Evolutionary conservation across 306 rosid genomes (phyloP).

Genomic region (Begonia fuchsioides): DNA sequence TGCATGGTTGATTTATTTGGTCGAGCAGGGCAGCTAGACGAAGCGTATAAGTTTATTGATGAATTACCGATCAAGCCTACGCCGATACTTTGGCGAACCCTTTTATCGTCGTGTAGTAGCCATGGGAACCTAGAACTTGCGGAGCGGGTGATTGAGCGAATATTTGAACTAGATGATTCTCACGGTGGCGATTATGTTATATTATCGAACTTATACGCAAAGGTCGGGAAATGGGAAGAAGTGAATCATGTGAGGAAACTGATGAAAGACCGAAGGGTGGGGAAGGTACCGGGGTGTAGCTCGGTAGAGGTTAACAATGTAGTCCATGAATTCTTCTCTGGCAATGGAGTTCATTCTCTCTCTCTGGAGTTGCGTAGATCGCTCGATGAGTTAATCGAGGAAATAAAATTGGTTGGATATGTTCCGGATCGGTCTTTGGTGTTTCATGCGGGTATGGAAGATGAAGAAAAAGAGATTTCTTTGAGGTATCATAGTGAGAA

Average conservation of each 20-base stretch:
- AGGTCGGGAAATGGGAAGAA: slow-evolving; percentile 67
- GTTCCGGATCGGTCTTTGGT: slow-evolving; percentile 64
- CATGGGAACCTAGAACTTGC: slow-evolving; percentile 64
- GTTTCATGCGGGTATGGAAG: slow-evolving; percentile 48
- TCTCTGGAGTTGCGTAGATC: slow-evolving; percentile 39
- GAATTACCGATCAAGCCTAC: slow-evolving; percentile 48
- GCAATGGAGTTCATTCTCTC: slow-evolving; percentile 42
- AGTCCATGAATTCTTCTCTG: slow-evolving; percentile 80
- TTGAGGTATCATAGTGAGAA: slow-evolving; percentile 82
- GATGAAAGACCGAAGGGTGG: slow-evolving; percentile 58
- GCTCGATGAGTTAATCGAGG: slow-evolving; percentile 53
- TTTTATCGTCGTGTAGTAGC: slow-evolving; percentile 59
- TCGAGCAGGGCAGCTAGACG: slow-evolving; percentile 53
- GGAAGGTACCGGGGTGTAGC: slow-evolving; percentile 75
- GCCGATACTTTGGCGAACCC: slow-evolving; percentile 63
- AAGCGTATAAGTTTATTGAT: slow-evolving; percentile 60
- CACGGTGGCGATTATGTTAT: slow-evolving; percentile 85
- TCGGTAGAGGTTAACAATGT: slow-evolving; percentile 68
- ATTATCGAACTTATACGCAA: slow-evolving; percentile 63
- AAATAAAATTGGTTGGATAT: slow-evolving; percentile 59
- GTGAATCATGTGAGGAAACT: slow-evolving; percentile 48
- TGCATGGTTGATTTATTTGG: slow-evolving; percentile 84
- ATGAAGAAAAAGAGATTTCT: slow-evolving; percentile 44
- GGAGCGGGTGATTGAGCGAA: slow-evolving; percentile 34
- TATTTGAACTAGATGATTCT: slow-evolving; percentile 58